These are phyloP conservation scores for Herpetomonas samuelpessoai DNA, from an alignment of 208 protist genomes.

Conservation along the genomic window DNA sequence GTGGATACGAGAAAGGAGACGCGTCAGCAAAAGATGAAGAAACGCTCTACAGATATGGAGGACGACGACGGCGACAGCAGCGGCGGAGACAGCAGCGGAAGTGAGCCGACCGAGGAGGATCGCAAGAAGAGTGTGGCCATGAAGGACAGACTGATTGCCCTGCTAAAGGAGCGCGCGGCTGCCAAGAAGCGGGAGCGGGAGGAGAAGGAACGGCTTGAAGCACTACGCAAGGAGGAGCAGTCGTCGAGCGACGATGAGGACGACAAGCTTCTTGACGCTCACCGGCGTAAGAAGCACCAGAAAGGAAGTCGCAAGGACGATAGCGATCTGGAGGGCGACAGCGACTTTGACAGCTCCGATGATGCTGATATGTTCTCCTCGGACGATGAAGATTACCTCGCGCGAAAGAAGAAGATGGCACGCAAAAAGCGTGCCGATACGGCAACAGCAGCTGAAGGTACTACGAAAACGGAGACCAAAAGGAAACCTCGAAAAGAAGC, in stretches of 20 bases:
- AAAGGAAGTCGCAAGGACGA: conserved; percentile 11
- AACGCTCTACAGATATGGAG: neutral
- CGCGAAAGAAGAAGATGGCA: conserved; percentile 11
- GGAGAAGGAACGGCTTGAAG: conserved; percentile 1
- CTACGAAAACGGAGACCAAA: conserved; percentile 11
- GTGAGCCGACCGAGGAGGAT: neutral
- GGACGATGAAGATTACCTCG: conserved; percentile 3
- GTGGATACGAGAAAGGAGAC: neutral
- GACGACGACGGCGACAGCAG: neutral
- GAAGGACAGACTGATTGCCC: conserved; percentile 1
- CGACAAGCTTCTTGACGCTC: conserved; percentile 4
- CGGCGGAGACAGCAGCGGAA: neutral
- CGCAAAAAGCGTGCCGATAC: neutral
- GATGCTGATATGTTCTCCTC: conserved; percentile 8
- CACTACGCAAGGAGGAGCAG: neutral
- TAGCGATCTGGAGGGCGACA: conserved; percentile 4
- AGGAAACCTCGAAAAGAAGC: conserved; percentile 4
- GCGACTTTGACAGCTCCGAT: conserved; percentile 16
- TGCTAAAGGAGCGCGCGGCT: conserved; percentile 1
- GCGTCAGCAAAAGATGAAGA: neutral
- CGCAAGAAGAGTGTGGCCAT: neutral
- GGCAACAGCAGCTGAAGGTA: neutral
- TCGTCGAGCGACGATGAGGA: conserved; percentile 6
- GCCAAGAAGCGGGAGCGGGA: neutral
- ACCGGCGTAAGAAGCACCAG: no score